Base-by-base conservation (phyloP, 768 basidiomycete species). In the Russula sp. region DNA sequence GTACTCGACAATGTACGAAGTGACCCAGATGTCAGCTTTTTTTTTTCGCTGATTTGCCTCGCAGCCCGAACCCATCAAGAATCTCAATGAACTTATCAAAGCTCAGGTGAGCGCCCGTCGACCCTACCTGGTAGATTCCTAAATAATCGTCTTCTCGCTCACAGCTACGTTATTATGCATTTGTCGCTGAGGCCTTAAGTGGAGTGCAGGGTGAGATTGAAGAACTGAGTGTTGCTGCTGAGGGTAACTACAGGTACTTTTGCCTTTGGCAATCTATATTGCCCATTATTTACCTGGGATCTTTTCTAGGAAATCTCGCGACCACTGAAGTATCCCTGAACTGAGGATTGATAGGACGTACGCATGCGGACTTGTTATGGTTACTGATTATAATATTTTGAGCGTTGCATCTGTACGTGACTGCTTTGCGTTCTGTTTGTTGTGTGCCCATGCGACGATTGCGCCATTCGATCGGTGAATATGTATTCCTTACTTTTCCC, bases 1-100 rank as follows among this genome's bases (percentile, higher is more conserved):
- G 96, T 98, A 18, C 82, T 99, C 44, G 96, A 98, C 71, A 98
- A 98, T 76, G 95, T 97, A 68, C 60, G 90, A 80, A 26, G 49
- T 62, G 59, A 9, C 9, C 22, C 46, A 5, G 44, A 30, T 16
- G 14, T 11, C 5, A 34, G 10, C 3, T n/a, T 42, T 18, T 22
- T 38, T 56, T 48, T 32, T 46, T 3, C 1, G 10, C 52, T 34
- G 68, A 38, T 51, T 65, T 38, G 6, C 56, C 49, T 10, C 53
- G 26, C 69, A 96, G 94, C 97, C 97, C 44, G 96, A 98, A 77
- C 92, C 97, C 4, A 76, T 99, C 74, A 94, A 92, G 84, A 92
- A 96, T 78, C 75, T 98, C 61, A 92, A 94, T 65, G 89, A 91
- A 74, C 86, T 99, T 51, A 83, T 85, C 71, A 97, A 97, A 75